Evolutionary conservation across 345 rosid genomes (phyloP).

Genomic region (Crucihimalaya himalaica): DNA sequence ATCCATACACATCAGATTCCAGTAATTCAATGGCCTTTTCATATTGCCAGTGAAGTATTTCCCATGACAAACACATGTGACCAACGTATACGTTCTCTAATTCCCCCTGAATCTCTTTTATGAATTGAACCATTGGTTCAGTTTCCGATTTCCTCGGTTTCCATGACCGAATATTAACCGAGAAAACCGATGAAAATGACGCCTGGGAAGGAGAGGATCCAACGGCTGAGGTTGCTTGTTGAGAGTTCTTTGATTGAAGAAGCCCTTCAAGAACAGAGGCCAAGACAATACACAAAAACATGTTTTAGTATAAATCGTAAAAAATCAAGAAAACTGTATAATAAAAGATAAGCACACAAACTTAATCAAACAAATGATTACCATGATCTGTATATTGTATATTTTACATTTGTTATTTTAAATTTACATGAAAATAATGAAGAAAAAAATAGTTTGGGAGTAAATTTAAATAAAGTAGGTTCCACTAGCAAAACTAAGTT

Average conservation of each 20-base stretch:
- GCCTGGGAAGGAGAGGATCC: slow-evolving; percentile 45
- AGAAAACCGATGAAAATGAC: slow-evolving; percentile 51
- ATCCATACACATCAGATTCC: slow-evolving; percentile 64
- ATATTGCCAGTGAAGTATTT: slow-evolving; percentile 94
- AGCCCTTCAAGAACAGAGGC: slow-evolving; percentile 50
- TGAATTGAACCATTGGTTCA: slow-evolving; percentile 62
- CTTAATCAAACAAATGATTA: not conserved
- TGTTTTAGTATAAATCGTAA: not conserved
- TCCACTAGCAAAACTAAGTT: slow-evolving; percentile 23
- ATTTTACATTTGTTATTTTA: not conserved
- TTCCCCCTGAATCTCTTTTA: slow-evolving; percentile 64
- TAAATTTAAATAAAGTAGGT: not conserved
- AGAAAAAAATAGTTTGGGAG: not conserved
- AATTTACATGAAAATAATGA: not conserved
- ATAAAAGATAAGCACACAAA: not conserved
- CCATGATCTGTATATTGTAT: not conserved
- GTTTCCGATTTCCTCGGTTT: slow-evolving; percentile 50
- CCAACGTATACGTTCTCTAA: slow-evolving; percentile 90
- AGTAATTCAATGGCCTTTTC: slow-evolving; percentile 70
- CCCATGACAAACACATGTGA: slow-evolving; percentile 97
- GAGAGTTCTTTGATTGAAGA: slow-evolving; percentile 67
- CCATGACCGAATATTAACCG: slow-evolving; percentile 50
- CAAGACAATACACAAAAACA: not conserved
- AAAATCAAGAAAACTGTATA: not conserved
- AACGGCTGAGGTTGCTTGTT: slow-evolving; percentile 35